These are phyloP conservation scores for Solanum verrucosum DNA, from an alignment of 257 asterid genomes.

Conservation along the genomic window DNA sequence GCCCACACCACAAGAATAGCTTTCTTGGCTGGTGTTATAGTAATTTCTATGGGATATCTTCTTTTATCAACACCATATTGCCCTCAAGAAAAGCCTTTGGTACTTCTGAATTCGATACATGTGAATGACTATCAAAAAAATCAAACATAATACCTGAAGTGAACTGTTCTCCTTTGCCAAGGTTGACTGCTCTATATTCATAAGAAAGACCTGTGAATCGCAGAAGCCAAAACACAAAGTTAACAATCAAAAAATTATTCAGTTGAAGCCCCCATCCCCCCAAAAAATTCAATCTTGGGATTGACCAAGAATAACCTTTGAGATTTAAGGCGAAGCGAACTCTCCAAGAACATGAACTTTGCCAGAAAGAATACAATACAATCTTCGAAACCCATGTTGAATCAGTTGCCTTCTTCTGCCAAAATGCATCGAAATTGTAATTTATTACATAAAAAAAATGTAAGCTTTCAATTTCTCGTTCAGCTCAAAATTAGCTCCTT, in stretches of 20 bases:
- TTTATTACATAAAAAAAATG: not conserved
- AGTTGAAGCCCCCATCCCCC: not conserved
- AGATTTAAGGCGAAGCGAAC: conserved; percentile 73
- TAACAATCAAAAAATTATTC: not conserved
- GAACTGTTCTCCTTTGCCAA: conserved; percentile 54
- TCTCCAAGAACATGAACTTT: conserved; percentile 85
- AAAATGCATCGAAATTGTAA: not conserved
- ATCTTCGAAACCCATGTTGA: conserved; percentile 36
- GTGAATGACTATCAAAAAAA: not conserved
- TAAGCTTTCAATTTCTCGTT: not conserved
- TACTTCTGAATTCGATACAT: not conserved
- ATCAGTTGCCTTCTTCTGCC: conserved; percentile 24
- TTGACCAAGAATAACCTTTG: conserved; percentile 35
- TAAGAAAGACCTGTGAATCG: conserved; percentile 43
- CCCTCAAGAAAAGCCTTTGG: not conserved
- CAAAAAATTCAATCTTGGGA: not conserved
- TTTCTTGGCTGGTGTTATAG: not conserved
- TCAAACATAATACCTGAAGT: conserved; percentile 34
- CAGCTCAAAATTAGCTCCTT: not conserved
- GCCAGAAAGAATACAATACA: conserved; percentile 68
- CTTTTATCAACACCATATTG: not conserved
- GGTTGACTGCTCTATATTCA: conserved; percentile 68
- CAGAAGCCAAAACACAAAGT: not conserved
- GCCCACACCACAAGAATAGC: not conserved
- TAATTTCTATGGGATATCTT: not conserved